Evolutionary conservation across 306 rosid genomes (phyloP).

Genomic region (Medicago lupulina): DNA sequence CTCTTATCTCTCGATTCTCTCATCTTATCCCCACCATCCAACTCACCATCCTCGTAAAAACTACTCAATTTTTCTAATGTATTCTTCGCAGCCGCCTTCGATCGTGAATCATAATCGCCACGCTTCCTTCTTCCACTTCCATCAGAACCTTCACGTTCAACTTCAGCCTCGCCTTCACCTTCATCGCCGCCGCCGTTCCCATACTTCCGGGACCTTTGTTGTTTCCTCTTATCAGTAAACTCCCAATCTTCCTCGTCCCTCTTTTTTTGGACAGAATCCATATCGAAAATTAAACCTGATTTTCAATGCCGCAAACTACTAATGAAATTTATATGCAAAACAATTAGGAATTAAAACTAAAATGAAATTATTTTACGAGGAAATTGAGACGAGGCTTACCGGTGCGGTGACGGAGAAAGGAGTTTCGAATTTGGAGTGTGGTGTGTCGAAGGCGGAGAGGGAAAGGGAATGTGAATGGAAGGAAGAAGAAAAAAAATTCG

Average conservation of each 20-base stretch:
- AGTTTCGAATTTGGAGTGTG: not conserved
- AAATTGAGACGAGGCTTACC: constrained; percentile 26
- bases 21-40: constrained; percentile 73
- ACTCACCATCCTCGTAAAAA: constrained; percentile 94
- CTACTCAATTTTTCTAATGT: constrained; percentile 89
- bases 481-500: not conserved
- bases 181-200: constrained; percentile 63
- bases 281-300: constrained; percentile 24
- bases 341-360: not conserved
- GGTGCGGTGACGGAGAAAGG: not conserved
- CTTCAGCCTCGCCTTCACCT: constrained; percentile 38
- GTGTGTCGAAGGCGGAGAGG: constrained; percentile 18
- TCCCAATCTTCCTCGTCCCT: constrained; percentile 82
- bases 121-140: constrained; percentile 66
- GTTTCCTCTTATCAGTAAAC: constrained; percentile 75
- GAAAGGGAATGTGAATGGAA: no score
- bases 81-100: constrained; percentile 81
- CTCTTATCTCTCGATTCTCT: constrained; percentile 62
- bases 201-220: constrained; percentile 73
- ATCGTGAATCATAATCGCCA: constrained; percentile 73
- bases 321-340: not conserved
- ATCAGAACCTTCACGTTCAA: constrained; percentile 58
- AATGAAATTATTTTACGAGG: not conserved
- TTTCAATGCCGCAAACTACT: not conserved
- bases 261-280: constrained; percentile 55